phyloP scores from a whole-genome alignment of 352 stramenopile species.

The Phytopythium litorale region DNA sequence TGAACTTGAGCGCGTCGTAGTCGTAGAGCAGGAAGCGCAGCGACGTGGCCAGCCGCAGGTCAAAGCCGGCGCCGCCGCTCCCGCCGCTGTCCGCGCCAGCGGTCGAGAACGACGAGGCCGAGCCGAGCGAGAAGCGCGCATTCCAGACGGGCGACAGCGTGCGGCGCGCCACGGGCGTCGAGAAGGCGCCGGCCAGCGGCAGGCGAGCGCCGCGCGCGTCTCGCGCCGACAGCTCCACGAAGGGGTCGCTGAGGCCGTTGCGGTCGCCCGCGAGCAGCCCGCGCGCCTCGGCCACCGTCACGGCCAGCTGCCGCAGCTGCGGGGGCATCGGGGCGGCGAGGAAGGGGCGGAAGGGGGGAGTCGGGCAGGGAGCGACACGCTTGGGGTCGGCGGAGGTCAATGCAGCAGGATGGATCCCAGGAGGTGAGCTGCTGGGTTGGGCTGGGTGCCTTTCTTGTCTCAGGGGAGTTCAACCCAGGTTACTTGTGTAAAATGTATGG shows the following conservation, averaged over 20 bases:
- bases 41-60: conserved; percentile 58
- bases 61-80: conserved; percentile 18
- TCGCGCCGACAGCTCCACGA: conserved; percentile 50
- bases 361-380: too few species aligned
- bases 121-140: conserved; percentile 41
- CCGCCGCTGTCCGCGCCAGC: not conserved
- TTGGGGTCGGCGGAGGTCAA: not conserved
- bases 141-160: conserved; percentile 53
- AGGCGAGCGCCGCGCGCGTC: conserved; percentile 43
- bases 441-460: not conserved
- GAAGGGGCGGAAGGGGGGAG: not conserved
- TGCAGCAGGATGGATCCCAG: too few species aligned
- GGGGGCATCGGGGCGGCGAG: conserved; percentile 4
- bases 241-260: conserved; percentile 74
- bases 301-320: conserved; percentile 27
- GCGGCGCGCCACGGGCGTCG: conserved; percentile 44
- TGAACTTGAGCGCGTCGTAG: conserved; percentile 53
- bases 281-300: conserved; percentile 51
- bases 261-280: conserved; percentile 58
- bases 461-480: not conserved
- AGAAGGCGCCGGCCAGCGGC: conserved; percentile 28
- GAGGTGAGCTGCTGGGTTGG: not conserved
- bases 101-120: conserved; percentile 3
- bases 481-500: not conserved
- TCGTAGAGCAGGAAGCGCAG: conserved; percentile 56